Evolutionary conservation across 2,329 filamentous ascomycete genomes (phyloP).

Genomic region (Periconia sp.): DNA sequence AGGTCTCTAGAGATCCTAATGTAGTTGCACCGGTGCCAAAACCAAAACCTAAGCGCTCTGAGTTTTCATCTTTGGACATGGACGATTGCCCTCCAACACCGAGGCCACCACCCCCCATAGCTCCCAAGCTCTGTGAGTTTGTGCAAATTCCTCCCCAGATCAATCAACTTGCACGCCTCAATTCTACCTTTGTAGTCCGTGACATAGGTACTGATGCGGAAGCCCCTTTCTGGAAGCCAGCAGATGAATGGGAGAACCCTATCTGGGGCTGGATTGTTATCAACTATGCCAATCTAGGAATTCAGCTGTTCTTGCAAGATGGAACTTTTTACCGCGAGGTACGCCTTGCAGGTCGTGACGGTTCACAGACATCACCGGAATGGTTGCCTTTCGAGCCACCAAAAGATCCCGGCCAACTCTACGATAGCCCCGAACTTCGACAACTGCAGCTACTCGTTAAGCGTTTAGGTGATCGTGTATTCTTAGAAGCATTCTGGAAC

Average conservation of each 20-base stretch:
- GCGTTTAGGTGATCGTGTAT: too few species aligned
- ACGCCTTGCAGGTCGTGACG: slow-evolving; percentile 41
- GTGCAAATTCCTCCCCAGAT: slow-evolving; percentile 28
- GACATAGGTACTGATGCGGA: slow-evolving; percentile 1
- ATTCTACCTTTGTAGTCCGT: slow-evolving; percentile 24
- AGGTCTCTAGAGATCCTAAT: neutral
- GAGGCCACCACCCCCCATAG: too few species aligned
- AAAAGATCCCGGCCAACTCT: too few species aligned
- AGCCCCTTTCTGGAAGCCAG: neutral
- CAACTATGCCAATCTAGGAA: slow-evolving; percentile 50
- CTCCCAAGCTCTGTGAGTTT: slow-evolving; percentile 4
- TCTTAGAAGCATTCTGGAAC: too few species aligned
- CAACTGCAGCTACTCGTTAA: too few species aligned
- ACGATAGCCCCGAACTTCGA: too few species aligned
- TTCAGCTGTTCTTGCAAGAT: slow-evolving; percentile 52
- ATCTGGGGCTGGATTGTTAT: slow-evolving; percentile 32
- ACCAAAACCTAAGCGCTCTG: too few species aligned
- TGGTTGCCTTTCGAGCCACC: too few species aligned
- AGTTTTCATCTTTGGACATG: too few species aligned
- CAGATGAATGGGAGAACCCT: slow-evolving; percentile 1
- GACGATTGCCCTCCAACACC: too few species aligned
- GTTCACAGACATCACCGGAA: too few species aligned
- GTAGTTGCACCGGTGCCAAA: too few species aligned
- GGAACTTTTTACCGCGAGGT: slow-evolving; percentile 54
- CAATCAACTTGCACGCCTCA: slow-evolving; percentile 34